Conservation (phyloP, 768 basidiomycete genomes). For the Gautieria morchelliformis region DNA sequence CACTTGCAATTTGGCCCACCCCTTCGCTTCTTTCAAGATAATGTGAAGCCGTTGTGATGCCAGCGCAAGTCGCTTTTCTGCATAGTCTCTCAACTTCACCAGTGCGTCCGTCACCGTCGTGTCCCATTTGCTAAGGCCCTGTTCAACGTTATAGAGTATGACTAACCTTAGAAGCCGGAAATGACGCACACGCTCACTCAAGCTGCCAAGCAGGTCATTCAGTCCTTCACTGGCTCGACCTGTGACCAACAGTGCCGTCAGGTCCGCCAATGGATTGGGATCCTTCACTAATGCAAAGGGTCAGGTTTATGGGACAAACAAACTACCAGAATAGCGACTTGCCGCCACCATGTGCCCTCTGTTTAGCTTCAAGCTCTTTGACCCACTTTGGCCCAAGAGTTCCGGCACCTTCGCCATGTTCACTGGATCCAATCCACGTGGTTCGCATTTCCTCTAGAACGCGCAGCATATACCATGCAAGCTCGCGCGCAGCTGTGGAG, state of each 20-base stretch:
- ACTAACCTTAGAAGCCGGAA: slow-evolving; percentile 1
- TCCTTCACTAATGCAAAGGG: slow-evolving; percentile 36
- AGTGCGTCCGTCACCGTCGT: slow-evolving; percentile 60
- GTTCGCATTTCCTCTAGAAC: slow-evolving; percentile 63
- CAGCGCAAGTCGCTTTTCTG: slow-evolving; percentile 59
- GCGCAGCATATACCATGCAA: slow-evolving; percentile 63
- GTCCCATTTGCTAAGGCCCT: slow-evolving; percentile 84
- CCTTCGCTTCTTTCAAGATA: slow-evolving; percentile 66
- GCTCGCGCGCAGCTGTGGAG: slow-evolving; percentile 60
- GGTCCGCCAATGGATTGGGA: slow-evolving; percentile 57
- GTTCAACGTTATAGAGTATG: slow-evolving; percentile 14
- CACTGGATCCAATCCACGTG: slow-evolving; percentile 66
- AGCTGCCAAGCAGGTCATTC: slow-evolving; percentile 64
- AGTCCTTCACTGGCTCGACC: slow-evolving; percentile 66
- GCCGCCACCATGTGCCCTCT: slow-evolving; percentile 62
- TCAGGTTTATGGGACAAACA: neutral
- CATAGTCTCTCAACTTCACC: slow-evolving; percentile 60
- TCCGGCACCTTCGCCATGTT: slow-evolving; percentile 49
- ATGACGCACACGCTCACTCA: slow-evolving; percentile 64
- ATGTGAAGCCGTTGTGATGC: slow-evolving; percentile 71
- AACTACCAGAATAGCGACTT: slow-evolving; percentile 16
- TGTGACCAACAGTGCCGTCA: slow-evolving; percentile 61
- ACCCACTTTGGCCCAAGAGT: slow-evolving; percentile 70
- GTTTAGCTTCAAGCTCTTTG: slow-evolving; percentile 49
- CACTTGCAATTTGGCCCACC: slow-evolving; percentile 67